A percentile compares a stretch with the other conserved stretches of the same genome.
Evolutionary conservation across 805 yeast species (phyloP).

Genomic region (Alloascoidea africana): DNA sequence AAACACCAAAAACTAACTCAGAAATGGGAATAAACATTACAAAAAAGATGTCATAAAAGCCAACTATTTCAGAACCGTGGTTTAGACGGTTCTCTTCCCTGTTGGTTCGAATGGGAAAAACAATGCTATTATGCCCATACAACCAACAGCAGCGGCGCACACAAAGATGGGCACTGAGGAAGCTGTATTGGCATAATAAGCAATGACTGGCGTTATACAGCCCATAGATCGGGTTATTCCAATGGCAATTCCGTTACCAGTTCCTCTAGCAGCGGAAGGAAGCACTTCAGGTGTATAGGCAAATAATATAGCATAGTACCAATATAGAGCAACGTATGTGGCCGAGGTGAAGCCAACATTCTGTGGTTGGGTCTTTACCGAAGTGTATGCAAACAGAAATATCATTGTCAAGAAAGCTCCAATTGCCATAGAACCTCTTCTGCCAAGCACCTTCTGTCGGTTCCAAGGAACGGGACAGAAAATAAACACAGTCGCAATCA

Average conservation of each 20-base stretch:
- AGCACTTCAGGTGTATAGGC: slow-evolving; percentile 57
- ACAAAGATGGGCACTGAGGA: slow-evolving; percentile 34
- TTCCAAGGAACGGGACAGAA: too few species aligned
- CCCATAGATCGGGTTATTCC: slow-evolving; percentile 30
- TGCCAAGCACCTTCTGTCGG: too few species aligned
- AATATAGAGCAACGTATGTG: slow-evolving; percentile 30
- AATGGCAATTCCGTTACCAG: slow-evolving; percentile 48
- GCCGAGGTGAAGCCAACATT: slow-evolving; percentile 35
- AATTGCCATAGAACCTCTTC: slow-evolving; percentile 39
- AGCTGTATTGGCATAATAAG: slow-evolving; percentile 28
- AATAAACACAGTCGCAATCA: too few species aligned
- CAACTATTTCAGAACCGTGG: too few species aligned
- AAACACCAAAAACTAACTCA: too few species aligned
- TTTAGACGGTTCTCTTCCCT: slow-evolving; percentile 6
- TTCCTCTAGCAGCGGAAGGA: slow-evolving; percentile 36
- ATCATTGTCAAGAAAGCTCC: slow-evolving; percentile 42
- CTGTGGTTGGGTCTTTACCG: slow-evolving; percentile 36
- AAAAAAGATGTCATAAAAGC: too few species aligned
- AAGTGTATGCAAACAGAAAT: slow-evolving; percentile 46
- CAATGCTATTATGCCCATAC: slow-evolving; percentile 26
- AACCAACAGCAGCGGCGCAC: slow-evolving; percentile 29
- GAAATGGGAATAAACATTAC: too few species aligned
- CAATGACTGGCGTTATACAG: slow-evolving; percentile 32
- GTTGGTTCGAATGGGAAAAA: slow-evolving; percentile 36
- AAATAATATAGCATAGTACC: slow-evolving; percentile 43